Evolutionary conservation across 2,329 filamentous ascomycete species (phyloP), one percentile per base, ranked within the genome.

Genomic region (Eutypella sp.): DNA sequence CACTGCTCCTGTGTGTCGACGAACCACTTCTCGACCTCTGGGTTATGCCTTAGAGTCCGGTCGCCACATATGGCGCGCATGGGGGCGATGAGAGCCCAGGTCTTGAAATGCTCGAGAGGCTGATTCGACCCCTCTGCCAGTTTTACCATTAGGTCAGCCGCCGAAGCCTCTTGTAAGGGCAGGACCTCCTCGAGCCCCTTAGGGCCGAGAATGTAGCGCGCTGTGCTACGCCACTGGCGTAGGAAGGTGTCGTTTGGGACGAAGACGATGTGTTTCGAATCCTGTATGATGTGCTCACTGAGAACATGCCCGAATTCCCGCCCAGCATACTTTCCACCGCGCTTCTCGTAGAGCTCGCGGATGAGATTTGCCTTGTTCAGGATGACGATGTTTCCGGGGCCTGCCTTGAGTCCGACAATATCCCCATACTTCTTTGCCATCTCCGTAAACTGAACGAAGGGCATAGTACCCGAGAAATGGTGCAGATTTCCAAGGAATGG

Each of bases 381-480:
- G 2, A 51, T 37, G 24, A 51, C 49, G 15, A 51, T 24, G 20
- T 51, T 43, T 8, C 23, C 39, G 19, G 47, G 45, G 22, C 44
- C 49, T 9, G 42, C 15, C 27, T 51, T 49, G 25, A 51, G 41
- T 4, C 49, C 49, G n/a, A 51, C 36, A 13, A 51, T 45, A 11
- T 49, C 45, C 5, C 46, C 46, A 34, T 48, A 51, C n/a, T 41
- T 43, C 8, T 37, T 20, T 19, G 41, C 34, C 23, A 29, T 16
- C 15, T 36, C 36, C 20, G 40, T 29, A 4, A 45, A 50, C 25
- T 47, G 36, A 15, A 49, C 36, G 16, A 44, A 49, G 13, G 44
- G 27, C 23, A 46, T 49, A 18, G 34, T 19, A 4, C 22, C 34
- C 7, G 47, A 39, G 5, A 49, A 46, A 16, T 44, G 47, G 22